Percentiles rank a stretch among this genome's conserved stretches.
These are phyloP conservation scores for Coemansia asiatica DNA, from an alignment of 192 early-diverging fungal genomes.

Conservation along the genomic window DNA sequence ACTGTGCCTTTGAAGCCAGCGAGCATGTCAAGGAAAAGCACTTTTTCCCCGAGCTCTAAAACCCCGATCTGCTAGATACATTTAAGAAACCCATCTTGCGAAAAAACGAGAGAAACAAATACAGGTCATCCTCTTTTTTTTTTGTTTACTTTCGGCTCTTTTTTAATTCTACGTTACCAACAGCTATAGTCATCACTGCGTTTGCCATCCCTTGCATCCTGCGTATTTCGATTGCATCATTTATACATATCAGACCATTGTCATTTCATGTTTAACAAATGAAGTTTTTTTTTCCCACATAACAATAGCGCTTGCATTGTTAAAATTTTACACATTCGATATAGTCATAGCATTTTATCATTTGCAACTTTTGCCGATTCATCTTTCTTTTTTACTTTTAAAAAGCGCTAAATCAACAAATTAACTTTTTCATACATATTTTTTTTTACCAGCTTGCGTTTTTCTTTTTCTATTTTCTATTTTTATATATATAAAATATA, in stretches of 20 bases:
- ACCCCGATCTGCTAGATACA: not conserved
- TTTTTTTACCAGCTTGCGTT: no score
- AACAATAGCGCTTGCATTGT: no score
- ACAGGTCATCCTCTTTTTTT: not conserved
- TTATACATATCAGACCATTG: conserved; percentile 8
- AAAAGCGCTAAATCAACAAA: no score
- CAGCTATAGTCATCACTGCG: not conserved
- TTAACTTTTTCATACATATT: no score
- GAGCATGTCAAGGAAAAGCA: conserved; percentile 46
- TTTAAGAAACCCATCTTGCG: no score
- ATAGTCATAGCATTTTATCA: no score
- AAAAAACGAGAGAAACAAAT: not conserved
- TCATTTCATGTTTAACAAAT: not conserved
- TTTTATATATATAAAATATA: no score
- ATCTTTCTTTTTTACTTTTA: no score
- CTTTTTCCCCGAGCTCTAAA: conserved; percentile 48
- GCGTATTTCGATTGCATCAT: not conserved
- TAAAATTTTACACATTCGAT: no score
- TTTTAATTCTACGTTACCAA: not conserved
- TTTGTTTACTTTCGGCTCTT: not conserved
- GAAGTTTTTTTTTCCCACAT: no score
- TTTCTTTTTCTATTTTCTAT: no score
- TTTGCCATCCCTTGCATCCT: not conserved
- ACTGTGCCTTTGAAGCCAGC: conserved; percentile 15
- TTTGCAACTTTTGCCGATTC: no score